Percentiles rank a stretch among this genome's conserved stretches.
Conservation (phyloP, 495 filamentous ascomycete species). For the Echria macrotheca region DNA sequence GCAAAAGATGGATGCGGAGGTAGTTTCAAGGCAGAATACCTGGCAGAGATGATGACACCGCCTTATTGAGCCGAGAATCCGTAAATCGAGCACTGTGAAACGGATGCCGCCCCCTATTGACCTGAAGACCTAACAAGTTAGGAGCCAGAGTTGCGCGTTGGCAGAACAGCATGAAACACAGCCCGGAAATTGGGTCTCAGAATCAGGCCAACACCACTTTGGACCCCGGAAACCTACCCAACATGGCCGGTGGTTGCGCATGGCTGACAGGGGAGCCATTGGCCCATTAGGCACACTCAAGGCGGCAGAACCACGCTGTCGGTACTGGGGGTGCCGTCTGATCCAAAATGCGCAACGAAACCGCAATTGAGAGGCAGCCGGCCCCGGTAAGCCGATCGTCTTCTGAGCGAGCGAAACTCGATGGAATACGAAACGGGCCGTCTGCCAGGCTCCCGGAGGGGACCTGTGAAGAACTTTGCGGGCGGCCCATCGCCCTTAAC, state of each 20-base stretch:
- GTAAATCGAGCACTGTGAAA: no score
- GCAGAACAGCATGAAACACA: no score
- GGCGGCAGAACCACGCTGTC: constrained; percentile 2
- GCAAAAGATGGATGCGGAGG: no score
- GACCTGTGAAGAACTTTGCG: no score
- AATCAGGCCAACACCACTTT: background rate
- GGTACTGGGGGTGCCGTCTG: background rate
- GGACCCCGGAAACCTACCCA: background rate
- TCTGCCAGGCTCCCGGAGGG: no score
- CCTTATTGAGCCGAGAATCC: no score
- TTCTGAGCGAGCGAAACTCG: no score
- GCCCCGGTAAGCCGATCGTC: background rate
- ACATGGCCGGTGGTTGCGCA: background rate
- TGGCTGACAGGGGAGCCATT: background rate
- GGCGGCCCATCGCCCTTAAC: no score
- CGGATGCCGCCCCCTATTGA: background rate
- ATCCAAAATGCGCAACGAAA: background rate
- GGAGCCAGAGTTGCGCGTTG: background rate
- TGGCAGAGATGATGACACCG: no score
- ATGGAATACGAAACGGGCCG: no score
- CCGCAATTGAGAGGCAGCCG: background rate
- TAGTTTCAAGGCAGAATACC: no score
- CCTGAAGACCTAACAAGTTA: background rate
- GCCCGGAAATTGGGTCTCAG: background rate
- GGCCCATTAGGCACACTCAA: background rate